Base-by-base conservation (phyloP, 1,139 yeast species). In the Yamadazyma triangularis region DNA sequence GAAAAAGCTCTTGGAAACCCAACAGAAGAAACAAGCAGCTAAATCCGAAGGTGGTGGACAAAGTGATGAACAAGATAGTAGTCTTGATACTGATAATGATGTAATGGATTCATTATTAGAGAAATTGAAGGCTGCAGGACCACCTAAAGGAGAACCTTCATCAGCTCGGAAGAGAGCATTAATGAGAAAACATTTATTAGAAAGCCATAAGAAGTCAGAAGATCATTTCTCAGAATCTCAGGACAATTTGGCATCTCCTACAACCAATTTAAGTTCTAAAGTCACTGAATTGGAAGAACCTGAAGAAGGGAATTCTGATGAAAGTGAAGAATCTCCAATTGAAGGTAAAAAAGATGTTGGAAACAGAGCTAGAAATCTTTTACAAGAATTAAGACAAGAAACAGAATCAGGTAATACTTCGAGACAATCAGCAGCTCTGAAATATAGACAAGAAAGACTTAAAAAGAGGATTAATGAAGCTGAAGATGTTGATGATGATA, bases 141-240 rank as follows among this genome's bases (percentile, higher is more conserved):
- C 87, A 11, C 48, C 77, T 5, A 75, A 75, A 42, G 79, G 86
- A 4, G 93, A 85, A 48, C 79, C 93, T 0, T 61, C 84, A 1
- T 77, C 91, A 6, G 95, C 95, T 0, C 65, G 95, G 44, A 78
- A 87, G 47, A 68, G 93, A 37, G 95, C 95, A 0, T 63, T 83
- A 40, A 84, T 89, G 43, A 73, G 91, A 41, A 78, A 70, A 44
- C 78, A 77, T 33, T 48, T 79, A 28, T 34, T 73, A 38, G 74
- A 67, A 31, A 60, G 56, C 24, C 62, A 54, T 39, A 58, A 50
- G 32, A 10, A 8, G 2, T 11, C 28, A 21, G 29, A 12, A 11
- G 25, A 23, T 9, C 30, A 20, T 27, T 25, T 34, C 23, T 37
- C 41, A 4, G 25, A 28, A 12, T 24, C 30, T 19, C 29, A 28